Conservation (phyloP, 495 filamentous ascomycete species). For the Aspergillus egyptiacus region DNA sequence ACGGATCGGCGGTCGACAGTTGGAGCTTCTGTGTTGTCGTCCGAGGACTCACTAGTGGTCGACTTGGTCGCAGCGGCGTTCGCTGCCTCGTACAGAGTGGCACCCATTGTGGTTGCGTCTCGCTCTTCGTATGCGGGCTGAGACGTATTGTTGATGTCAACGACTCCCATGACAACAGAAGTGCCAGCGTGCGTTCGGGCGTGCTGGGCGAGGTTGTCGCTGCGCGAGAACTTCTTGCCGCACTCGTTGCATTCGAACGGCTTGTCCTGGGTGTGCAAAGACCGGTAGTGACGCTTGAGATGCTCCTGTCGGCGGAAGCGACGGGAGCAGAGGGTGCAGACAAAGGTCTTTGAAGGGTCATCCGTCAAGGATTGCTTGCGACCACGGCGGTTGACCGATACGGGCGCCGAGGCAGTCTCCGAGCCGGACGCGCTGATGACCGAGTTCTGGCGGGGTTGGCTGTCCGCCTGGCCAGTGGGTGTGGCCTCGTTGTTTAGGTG, state of each 20-base stretch:
- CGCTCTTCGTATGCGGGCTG: slow-evolving; percentile 43
- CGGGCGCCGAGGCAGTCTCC: slow-evolving; percentile 41
- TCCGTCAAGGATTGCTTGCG: slow-evolving; percentile 98
- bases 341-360: slow-evolving; percentile 96
- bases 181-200: slow-evolving; percentile 88
- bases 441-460: slow-evolving; percentile 17
- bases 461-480: slow-evolving; percentile 8
- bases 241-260: slow-evolving; percentile 96
- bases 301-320: slow-evolving; percentile 99
- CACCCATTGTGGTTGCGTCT: slow-evolving; percentile 59
- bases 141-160: slow-evolving; percentile 59
- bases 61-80: slow-evolving; percentile 54
- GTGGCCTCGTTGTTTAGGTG: slow-evolving; percentile 12
- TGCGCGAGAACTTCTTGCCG: slow-evolving; percentile 98
- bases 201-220: slow-evolving; percentile 95
- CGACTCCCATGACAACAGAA: slow-evolving; percentile 80
- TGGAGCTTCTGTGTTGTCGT: slow-evolving; percentile 41
- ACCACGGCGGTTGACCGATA: slow-evolving; percentile 81
- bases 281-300: slow-evolving; percentile 97
- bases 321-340: slow-evolving; percentile 90
- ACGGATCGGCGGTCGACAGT: slow-evolving; percentile 43
- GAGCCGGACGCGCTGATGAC: slow-evolving; percentile 23
- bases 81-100: slow-evolving; percentile 70
- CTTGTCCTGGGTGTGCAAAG: slow-evolving; percentile 97
- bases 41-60: slow-evolving; percentile 47